Conservation (phyloP, 345 rosid species). For the Aurinia saxatilis region DNA sequence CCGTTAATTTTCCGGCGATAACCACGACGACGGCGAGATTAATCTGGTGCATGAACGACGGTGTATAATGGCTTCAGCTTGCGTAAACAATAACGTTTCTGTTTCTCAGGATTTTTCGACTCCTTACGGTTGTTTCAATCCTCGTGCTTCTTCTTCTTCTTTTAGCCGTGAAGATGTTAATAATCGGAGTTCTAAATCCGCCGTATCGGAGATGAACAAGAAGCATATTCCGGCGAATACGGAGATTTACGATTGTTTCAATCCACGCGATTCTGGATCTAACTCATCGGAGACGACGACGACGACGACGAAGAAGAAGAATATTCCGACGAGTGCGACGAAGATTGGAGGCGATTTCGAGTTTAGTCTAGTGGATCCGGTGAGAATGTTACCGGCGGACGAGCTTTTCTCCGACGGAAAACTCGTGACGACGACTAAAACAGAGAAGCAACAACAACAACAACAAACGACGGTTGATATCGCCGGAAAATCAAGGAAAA, state of each 20-base stretch:
- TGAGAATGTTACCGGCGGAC: constrained; percentile 75
- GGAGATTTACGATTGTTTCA: constrained; percentile 36
- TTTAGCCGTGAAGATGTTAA: constrained; percentile 44
- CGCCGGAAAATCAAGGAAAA: constrained; percentile 31
- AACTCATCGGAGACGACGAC: constrained; percentile 4
- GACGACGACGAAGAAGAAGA: background rate
- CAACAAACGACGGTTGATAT: constrained; percentile 23
- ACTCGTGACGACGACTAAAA: constrained; percentile 37
- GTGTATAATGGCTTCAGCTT: constrained; percentile 69
- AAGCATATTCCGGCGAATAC: background rate
- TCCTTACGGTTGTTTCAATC: constrained; percentile 55
- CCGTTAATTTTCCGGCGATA: constrained; percentile 10
- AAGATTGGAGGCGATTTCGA: constrained; percentile 48
- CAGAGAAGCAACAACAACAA: background rate
- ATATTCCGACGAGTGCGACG: constrained; percentile 11
- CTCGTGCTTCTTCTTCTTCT: constrained; percentile 47
- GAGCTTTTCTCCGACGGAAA: constrained; percentile 86
- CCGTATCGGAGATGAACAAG: background rate
- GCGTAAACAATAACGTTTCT: constrained; percentile 51
- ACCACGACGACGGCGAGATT: background rate
- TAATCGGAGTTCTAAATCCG: constrained; percentile 17
- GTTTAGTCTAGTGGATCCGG: constrained; percentile 70
- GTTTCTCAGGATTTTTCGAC: constrained; percentile 64
- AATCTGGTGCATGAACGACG: constrained; percentile 11
- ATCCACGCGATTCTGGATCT: constrained; percentile 39